Evolutionary conservation across 2,329 filamentous ascomycete genomes (phyloP).

Genomic region (Colletotrichum chrysophilum): DNA sequence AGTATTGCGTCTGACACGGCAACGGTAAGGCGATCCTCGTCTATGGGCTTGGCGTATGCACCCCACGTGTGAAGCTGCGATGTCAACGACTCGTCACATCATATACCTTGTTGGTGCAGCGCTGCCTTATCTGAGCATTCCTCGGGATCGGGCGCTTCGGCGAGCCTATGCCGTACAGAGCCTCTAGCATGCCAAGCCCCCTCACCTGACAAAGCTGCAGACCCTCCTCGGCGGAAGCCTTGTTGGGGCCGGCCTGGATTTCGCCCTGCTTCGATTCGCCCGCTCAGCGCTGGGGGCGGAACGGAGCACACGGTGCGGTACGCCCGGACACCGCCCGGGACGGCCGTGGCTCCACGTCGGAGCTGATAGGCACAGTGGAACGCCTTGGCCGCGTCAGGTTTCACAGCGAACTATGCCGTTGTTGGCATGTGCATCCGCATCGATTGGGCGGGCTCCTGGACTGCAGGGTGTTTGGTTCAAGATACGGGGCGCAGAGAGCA

Average conservation of each 20-base stretch:
- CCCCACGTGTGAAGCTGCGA: slow-evolving; percentile 3
- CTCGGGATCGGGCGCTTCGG: background rate
- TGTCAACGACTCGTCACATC: background rate
- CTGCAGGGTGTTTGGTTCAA: background rate
- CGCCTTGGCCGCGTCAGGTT: slow-evolving; percentile 12
- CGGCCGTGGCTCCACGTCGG: slow-evolving; percentile 2
- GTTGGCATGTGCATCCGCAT: slow-evolving; percentile 21
- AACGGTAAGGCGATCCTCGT: background rate
- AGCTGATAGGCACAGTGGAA: slow-evolving; percentile 15
- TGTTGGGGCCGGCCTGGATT: background rate
- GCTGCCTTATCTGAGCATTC: slow-evolving; percentile 2
- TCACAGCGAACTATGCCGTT: slow-evolving; percentile 16
- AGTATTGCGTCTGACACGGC: background rate
- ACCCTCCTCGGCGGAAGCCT: background rate
- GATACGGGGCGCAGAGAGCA: background rate
- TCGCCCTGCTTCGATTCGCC: background rate
- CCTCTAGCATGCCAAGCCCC: background rate
- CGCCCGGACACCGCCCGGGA: slow-evolving; percentile 8
- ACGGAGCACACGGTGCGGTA: slow-evolving; percentile 9
- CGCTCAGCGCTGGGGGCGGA: background rate
- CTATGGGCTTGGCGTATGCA: slow-evolving; percentile 9
- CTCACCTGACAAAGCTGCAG: background rate
- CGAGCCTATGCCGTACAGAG: background rate
- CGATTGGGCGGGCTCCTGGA: background rate
- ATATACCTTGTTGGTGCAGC: background rate